These are phyloP conservation scores for Dendrobium nobile DNA, from an alignment of 106 monocot species.

Conservation along the genomic window DNA sequence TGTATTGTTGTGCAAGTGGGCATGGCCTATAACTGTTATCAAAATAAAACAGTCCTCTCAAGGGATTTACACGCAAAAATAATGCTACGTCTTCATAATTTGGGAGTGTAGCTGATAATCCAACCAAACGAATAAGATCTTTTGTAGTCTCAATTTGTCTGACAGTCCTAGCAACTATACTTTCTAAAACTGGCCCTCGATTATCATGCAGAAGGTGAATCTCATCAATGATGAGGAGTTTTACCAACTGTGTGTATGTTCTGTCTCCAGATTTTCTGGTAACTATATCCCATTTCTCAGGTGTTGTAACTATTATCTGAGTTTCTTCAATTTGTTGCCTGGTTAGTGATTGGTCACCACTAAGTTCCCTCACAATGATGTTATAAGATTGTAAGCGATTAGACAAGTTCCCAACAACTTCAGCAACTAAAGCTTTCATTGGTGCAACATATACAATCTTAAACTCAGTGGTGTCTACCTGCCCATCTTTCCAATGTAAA, in stretches of 20 bases:
- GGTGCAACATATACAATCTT: conserved; percentile 98
- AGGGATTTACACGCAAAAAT: conserved; percentile 66
- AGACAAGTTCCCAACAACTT: conserved; percentile 88
- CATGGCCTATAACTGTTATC: conserved; percentile 96
- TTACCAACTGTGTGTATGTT: conserved; percentile 82
- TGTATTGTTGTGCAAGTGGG: conserved; percentile 91
- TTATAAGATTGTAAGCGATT: conserved; percentile 61
- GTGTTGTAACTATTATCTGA: conserved; percentile 97
- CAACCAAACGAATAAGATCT: conserved; percentile 70
- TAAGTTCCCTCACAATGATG: conserved; percentile 82
- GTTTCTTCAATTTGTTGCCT: conserved; percentile 98
- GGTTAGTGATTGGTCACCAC: conserved; percentile 82
- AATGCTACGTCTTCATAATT: conserved; percentile 97
- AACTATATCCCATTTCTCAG: conserved; percentile 96
- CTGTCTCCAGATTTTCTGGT: conserved; percentile 89
- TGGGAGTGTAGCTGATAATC: conserved; percentile 91
- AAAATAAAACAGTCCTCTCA: conserved; percentile 77
- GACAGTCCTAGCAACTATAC: conserved; percentile 89
- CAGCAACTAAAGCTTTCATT: conserved; percentile 98
- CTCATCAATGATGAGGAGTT: conserved; percentile 85
- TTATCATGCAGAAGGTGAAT: conserved; percentile 95
- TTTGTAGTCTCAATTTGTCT: conserved; percentile 84
- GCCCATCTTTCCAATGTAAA: conserved; percentile 61
- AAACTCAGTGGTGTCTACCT: conserved; percentile 51
- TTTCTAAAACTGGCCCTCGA: conserved; percentile 87